Base-by-base conservation (phyloP, 805 yeast genomes). In the Teunomyces stri region DNA sequence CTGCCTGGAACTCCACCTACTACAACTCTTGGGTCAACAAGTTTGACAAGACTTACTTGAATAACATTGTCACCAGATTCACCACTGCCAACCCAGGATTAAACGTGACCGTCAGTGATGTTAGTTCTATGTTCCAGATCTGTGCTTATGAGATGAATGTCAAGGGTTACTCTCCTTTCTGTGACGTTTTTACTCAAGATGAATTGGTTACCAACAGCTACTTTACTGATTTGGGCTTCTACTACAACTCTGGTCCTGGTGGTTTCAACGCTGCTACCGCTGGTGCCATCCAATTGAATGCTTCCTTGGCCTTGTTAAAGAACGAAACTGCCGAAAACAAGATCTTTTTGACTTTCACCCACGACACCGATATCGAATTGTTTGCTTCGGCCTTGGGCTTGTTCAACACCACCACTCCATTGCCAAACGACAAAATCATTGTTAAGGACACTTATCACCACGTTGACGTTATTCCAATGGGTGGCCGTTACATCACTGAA, bases 21-120 rank as follows among this genome's bases (percentile, higher is more conserved):
- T 52, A 59, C 50, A 49, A 56, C 27, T 57, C 50, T 28, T 28
- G 49, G 16, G 47, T 56, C 22, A 47, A 39, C 13, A 31, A 59
- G 45, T 60, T 46, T 55, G 47, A 58, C 56, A 51, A 49, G 11
- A 36, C 56, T 12, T 61, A 45, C 58, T 54, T 58, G 54, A 35
- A 49, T 29, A 51, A 46, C 38, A 52, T 61, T 43, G 50, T 58
- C n/a, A 42, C 47, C 37, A 40, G 51, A 40, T 51, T 56, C 29
- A 55, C 54, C 43, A 43, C 34, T 16, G 48, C 46, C 34, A 51
- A 53, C 45, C 53, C 53, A 7, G 56, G 54, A 9, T 43, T 51
- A 21, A 47, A 44, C 28, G 38, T 53, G n/a, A 40, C 51, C 27
- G 16, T 46, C 3, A 31, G 43, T 10, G 48, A 53, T 33, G 52